A percentile compares a stretch with the other conserved stretches of the same genome.
These are phyloP conservation scores for Gonapodya sp. DNA, from an alignment of 192 early-diverging fungal species.

Conservation along the genomic window DNA sequence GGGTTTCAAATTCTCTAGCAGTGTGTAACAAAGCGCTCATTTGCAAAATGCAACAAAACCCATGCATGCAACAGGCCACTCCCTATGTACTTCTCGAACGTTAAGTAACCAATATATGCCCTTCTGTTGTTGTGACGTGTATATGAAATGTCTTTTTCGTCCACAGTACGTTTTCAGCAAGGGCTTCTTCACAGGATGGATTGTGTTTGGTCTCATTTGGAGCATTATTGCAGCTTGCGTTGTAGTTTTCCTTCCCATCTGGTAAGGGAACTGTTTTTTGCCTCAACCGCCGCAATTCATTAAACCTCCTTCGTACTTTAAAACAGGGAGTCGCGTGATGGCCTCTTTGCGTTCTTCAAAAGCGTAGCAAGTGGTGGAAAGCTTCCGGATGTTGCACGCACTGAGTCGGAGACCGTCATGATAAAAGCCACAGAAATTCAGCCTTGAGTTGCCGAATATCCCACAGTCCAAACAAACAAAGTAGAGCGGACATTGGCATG, in stretches of 20 bases:
- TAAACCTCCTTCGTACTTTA: too few relatives aligned
- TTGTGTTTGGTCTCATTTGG: conserved; percentile 54
- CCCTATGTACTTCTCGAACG: conserved; percentile 48
- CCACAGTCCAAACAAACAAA: too few relatives aligned
- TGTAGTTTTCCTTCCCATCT: conserved; percentile 49
- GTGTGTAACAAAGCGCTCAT: too few relatives aligned
- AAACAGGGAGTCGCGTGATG: neutral
- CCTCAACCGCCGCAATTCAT: too few relatives aligned
- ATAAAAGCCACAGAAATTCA: neutral
- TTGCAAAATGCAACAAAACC: too few relatives aligned
- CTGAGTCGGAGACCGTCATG: neutral
- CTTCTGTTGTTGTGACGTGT: neutral
- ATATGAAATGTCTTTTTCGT: neutral
- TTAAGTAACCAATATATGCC: too few relatives aligned
- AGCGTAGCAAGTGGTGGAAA: neutral
- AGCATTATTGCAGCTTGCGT: conserved; percentile 36
- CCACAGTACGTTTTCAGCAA: conserved; percentile 45
- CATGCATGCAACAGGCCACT: too few relatives aligned
- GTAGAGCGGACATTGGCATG: too few relatives aligned
- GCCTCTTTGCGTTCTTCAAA: neutral
- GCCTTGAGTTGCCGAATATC: too few relatives aligned
- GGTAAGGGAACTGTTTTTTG: too few relatives aligned
- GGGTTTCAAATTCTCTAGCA: too few relatives aligned
- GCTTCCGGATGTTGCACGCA: neutral
- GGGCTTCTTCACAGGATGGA: conserved; percentile 55